Conservation (phyloP, 1,284 basidiomycete species). For the Boletus albobrunnescens region DNA sequence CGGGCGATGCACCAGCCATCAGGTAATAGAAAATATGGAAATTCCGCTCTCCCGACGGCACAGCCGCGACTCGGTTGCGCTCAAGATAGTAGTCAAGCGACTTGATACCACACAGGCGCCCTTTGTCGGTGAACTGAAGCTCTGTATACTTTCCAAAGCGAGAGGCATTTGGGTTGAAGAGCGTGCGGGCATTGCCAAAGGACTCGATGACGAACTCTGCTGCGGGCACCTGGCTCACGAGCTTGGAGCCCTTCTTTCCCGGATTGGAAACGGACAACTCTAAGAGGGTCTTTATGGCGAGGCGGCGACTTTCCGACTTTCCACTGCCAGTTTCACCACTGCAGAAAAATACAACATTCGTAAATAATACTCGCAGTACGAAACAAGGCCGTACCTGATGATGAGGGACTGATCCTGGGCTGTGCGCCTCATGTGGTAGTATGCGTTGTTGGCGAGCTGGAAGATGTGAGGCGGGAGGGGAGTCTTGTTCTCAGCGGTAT, state of each 20-base stretch:
- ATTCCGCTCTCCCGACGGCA: conserved; percentile 85
- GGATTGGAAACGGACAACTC: conserved; percentile 85
- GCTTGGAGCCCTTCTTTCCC: conserved; percentile 92
- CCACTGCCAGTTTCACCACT: conserved; percentile 93
- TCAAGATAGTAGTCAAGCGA: conserved; percentile 98
- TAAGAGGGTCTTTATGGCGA: conserved; percentile 88
- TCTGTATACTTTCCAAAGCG: conserved; percentile 93
- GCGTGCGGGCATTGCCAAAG: conserved; percentile 86
- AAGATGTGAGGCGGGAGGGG: conserved; percentile 79
- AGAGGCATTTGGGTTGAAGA: conserved; percentile 89
- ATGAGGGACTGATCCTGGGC: conserved; percentile 89
- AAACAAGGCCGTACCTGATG: conserved; percentile 58
- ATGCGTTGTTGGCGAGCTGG: conserved; percentile 84
- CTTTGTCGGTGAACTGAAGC: conserved; percentile 89
- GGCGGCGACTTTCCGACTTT: conserved; percentile 85
- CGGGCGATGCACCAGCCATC: conserved; percentile 81
- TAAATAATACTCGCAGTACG: not conserved
- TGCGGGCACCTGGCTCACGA: conserved; percentile 82
- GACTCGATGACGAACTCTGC: conserved; percentile 94
- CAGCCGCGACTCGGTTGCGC: conserved; percentile 75
- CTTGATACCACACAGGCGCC: conserved; percentile 86
- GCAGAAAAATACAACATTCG: not conserved
- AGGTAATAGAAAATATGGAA: conserved; percentile 98
- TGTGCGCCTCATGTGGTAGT: conserved; percentile 95
- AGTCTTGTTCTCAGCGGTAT: conserved; percentile 53